phyloP scores from a whole-genome alignment of 1,139 yeast genomes.

The Diutina siamensis region DNA sequence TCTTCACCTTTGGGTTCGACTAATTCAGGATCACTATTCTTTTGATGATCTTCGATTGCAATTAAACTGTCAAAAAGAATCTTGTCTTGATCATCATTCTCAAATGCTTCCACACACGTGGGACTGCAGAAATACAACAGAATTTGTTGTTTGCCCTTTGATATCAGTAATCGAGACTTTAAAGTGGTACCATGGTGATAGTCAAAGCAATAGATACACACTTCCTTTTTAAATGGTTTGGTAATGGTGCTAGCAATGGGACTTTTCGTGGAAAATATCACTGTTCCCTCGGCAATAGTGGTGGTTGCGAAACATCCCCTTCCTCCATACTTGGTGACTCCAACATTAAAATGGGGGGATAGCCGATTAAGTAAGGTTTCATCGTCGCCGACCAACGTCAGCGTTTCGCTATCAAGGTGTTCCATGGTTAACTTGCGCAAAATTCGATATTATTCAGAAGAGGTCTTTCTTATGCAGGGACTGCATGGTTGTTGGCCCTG shows the following conservation, averaged over 20 bases:
- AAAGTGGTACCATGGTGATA: conserved; percentile 40
- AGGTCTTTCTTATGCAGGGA: not conserved
- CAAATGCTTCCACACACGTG: conserved; percentile 29
- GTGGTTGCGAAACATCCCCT: conserved; percentile 49
- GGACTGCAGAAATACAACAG: conserved; percentile 44
- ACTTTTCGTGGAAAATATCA: conserved; percentile 18
- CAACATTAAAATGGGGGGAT: conserved; percentile 2
- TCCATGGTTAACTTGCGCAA: not conserved
- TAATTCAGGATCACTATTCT: conserved; percentile 12
- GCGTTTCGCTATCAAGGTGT: not conserved
- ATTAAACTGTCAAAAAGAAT: conserved; percentile 16
- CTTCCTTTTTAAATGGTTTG: conserved; percentile 53
- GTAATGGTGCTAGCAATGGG: conserved; percentile 24
- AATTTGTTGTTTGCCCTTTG: conserved; percentile 8
- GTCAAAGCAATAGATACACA: conserved; percentile 43
- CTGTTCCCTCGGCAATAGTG: conserved; percentile 28
- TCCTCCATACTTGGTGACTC: conserved; percentile 41
- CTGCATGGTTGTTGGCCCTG: not conserved
- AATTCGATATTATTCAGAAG: too few relatives aligned
- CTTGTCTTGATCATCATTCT: conserved; percentile 14
- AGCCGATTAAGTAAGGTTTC: conserved; percentile 4
- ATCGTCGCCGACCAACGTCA: conserved; percentile 4
- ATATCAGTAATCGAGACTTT: conserved; percentile 19
- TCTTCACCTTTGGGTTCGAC: conserved; percentile 13
- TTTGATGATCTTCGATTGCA: conserved; percentile 17